These are phyloP conservation scores for Meyerozyma sp. DNA, from an alignment of 1,139 yeast species.

Conservation along the genomic window DNA sequence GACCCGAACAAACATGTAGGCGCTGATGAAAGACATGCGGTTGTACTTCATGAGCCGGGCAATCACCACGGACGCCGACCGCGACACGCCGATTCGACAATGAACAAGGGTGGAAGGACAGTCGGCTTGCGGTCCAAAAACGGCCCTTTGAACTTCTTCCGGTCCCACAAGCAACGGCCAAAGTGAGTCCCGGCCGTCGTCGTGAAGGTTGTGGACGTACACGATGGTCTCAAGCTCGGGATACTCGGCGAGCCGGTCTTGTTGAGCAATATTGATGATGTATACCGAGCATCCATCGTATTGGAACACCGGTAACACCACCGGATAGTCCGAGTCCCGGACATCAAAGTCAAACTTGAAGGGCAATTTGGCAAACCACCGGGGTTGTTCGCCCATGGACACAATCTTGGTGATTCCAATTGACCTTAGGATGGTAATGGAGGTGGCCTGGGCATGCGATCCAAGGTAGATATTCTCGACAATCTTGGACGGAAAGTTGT, in stretches of 20 bases:
- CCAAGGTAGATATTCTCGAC: slow-evolving; percentile 29
- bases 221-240: slow-evolving; percentile 22
- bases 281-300: slow-evolving; percentile 23
- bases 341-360: slow-evolving; percentile 2
- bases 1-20: slow-evolving; percentile 77
- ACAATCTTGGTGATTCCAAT: slow-evolving; percentile 22
- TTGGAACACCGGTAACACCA: slow-evolving; percentile 12
- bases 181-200: slow-evolving; percentile 38
- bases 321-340: neutral
- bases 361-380: slow-evolving; percentile 23
- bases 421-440: slow-evolving; percentile 22
- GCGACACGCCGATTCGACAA: slow-evolving; percentile 87
- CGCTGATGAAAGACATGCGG: slow-evolving; percentile 59
- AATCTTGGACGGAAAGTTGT: slow-evolving; percentile 34
- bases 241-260: slow-evolving; percentile 9
- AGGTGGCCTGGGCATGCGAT: slow-evolving; percentile 29
- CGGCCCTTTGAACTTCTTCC: slow-evolving; percentile 22
- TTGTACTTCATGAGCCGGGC: slow-evolving; percentile 83
- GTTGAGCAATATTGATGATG: slow-evolving; percentile 16
- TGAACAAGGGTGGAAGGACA: slow-evolving; percentile 59
- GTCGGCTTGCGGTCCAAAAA: slow-evolving; percentile 22
- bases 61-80: slow-evolving; percentile 86
- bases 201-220: slow-evolving; percentile 32
- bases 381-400: slow-evolving; percentile 35
- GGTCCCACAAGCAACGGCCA: slow-evolving; percentile 29